A percentile compares a stretch with the other conserved stretches of the same genome.
Evolutionary conservation across 2,329 filamentous ascomycete species (phyloP).

Genomic region (Colletotrichum euphorbiae): DNA sequence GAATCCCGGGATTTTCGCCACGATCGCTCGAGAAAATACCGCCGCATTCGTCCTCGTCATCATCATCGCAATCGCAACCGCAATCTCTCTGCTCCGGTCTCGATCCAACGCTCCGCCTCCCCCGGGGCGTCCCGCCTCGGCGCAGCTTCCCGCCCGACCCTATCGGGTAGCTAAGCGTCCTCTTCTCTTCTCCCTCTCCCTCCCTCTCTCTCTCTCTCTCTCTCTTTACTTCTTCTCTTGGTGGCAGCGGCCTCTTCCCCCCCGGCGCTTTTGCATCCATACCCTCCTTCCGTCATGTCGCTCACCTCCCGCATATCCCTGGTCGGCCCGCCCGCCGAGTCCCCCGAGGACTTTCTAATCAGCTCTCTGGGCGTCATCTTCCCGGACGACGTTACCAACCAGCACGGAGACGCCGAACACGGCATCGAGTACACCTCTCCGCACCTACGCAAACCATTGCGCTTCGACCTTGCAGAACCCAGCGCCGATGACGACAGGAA

Average conservation of each 20-base stretch:
- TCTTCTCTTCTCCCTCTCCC: not conserved
- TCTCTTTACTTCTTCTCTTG: too few species aligned
- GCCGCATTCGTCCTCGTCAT: slow-evolving; percentile 10
- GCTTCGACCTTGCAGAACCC: slow-evolving; percentile 61
- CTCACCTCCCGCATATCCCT: slow-evolving; percentile 59
- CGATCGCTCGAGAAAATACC: not conserved
- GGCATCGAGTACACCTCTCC: slow-evolving; percentile 70
- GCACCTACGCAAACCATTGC: slow-evolving; percentile 58
- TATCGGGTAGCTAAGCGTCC: slow-evolving; percentile 1
- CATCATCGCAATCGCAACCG: slow-evolving; percentile 5
- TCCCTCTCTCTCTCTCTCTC: too few species aligned
- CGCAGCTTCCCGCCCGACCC: slow-evolving; percentile 2
- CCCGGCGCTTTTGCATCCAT: slow-evolving; percentile 19
- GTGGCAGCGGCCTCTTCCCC: not conserved
- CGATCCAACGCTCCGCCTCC: slow-evolving; percentile 2
- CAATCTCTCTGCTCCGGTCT: not conserved
- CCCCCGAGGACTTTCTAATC: slow-evolving; percentile 71
- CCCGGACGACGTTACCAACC: slow-evolving; percentile 73
- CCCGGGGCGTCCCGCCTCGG: not conserved
- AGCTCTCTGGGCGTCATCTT: slow-evolving; percentile 73
- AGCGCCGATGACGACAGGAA: slow-evolving; percentile 63
- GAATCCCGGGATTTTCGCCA: too few species aligned
- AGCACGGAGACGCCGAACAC: slow-evolving; percentile 72
- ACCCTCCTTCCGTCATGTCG: slow-evolving; percentile 49
- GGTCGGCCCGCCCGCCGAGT: slow-evolving; percentile 50